Conservation (phyloP, 1,284 basidiomycete species). For the Cutaneotrichosporon cutaneum region DNA sequence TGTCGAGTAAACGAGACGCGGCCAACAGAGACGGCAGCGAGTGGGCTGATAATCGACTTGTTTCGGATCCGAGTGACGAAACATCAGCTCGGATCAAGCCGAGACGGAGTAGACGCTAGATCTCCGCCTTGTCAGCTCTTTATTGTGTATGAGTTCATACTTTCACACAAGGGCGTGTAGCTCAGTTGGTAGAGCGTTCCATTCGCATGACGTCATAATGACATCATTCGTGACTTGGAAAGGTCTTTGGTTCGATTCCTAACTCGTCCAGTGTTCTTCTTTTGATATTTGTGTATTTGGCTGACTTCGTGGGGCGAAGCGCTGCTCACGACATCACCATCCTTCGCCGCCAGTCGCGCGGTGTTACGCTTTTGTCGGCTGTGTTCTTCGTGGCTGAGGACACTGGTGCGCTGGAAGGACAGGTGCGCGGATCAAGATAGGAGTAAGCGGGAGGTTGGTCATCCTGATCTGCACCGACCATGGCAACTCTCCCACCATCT, state of each 20-base stretch:
- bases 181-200: conserved; percentile 12
- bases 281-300: too few relatives aligned
- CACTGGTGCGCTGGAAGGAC: too few relatives aligned
- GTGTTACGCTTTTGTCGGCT: too few relatives aligned
- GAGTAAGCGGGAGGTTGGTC: too few relatives aligned
- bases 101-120: background rate
- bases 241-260: conserved; percentile 14
- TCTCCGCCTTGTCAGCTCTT: background rate
- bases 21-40: background rate
- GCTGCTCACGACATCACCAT: too few relatives aligned
- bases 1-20: background rate
- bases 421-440: too few relatives aligned
- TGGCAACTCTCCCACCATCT: too few relatives aligned
- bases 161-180: conserved; percentile 14
- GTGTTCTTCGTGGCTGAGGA: too few relatives aligned
- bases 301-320: too few relatives aligned
- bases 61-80: conserved; percentile 2
- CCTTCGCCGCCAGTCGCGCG: too few relatives aligned
- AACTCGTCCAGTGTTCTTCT: conserved; percentile 10
- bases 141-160: too few relatives aligned
- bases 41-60: background rate
- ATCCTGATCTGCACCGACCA: too few relatives aligned
- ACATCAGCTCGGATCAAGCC: background rate
- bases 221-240: background rate
- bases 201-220: background rate